Evolutionary conservation across 768 basidiomycete genomes (phyloP), one percentile per base, ranked within the genome.

Genomic region (Amanita brunnescens): DNA sequence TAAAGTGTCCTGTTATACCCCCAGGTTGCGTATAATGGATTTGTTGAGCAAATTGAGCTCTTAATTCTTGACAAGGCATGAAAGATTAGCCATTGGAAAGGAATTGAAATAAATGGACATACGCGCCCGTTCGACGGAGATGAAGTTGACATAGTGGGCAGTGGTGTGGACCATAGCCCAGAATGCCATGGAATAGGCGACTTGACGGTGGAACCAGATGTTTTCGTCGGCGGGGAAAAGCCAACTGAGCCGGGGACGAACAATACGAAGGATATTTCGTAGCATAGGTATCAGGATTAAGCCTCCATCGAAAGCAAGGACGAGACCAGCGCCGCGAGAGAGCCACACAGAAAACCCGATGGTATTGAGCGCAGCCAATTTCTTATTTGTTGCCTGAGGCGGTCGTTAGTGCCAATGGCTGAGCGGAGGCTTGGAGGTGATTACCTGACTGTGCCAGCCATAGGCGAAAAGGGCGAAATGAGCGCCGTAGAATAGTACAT

Each of bases 191-290:
- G 87, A 88, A 66, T 96, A 97, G 14, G 93, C 93, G 39, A 95
- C 88, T 62, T 94, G 91, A 52, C 91, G 75, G 67, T 96, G 92
- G 76, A 88, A 92, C 93, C 92, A 94, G 61, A 95, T 86, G 58
- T 90, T 91, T 72, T 95, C 92, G 65, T 97, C 93, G 53, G 87
- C 85, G 13, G 92, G 92, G 73, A 95, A 83, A 51, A 88, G 69
- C 80, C 87, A 86, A n/a, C 80, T 67, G 41, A 95, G 61, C 57
- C 73, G 79, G 16, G 92, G 93, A 32, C 93, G 85, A 56, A 94
- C 68, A 56, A 90, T 67, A 53, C 88, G 86, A 64, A 95, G 81
- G 62, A 91, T 69, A 64, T 94, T 94, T 62, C 92, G 87, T 52
- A 94, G 65, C 83, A 95, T 85, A 30, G 93, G 93, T 41, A 97